Evolutionary conservation across 2,329 filamentous ascomycete genomes (phyloP).

Genomic region (Fusarium sp.): DNA sequence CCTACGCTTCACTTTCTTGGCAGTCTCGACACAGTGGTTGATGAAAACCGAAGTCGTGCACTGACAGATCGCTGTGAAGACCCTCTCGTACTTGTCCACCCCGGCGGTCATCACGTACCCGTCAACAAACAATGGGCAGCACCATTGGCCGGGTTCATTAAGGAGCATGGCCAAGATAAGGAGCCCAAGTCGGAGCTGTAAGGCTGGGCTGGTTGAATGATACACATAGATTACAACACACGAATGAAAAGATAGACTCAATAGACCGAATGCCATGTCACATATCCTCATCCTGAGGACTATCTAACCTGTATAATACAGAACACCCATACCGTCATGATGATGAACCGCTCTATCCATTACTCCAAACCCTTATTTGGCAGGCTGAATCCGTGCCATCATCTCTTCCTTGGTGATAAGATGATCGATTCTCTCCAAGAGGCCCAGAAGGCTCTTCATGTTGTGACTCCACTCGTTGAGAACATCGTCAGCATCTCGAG

Average conservation of each 20-base stretch:
- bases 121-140: slow-evolving; percentile 84
- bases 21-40: slow-evolving; percentile 87
- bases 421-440: slow-evolving; percentile 93
- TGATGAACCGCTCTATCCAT: slow-evolving; percentile 40
- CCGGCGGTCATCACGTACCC: slow-evolving; percentile 91
- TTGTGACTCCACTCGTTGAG: slow-evolving; percentile 99
- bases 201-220: neutral
- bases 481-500: slow-evolving; percentile 93
- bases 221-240: slow-evolving; percentile 36
- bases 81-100: slow-evolving; percentile 73
- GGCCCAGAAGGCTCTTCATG: slow-evolving; percentile 91
- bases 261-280: slow-evolving; percentile 47
- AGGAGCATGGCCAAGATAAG: slow-evolving; percentile 51
- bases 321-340: slow-evolving; percentile 47
- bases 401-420: slow-evolving; percentile 99
- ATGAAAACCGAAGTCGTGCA: slow-evolving; percentile 76
- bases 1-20: slow-evolving; percentile 86
- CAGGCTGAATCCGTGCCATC: slow-evolving; percentile 96
- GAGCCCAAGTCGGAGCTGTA: slow-evolving; percentile 46
- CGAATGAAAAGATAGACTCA: slow-evolving; percentile 44
- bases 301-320: slow-evolving; percentile 54
- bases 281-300: slow-evolving; percentile 49
- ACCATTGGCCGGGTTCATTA: slow-evolving; percentile 79
- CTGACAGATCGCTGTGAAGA: slow-evolving; percentile 74
- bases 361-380: slow-evolving; percentile 52